Evolutionary conservation across 768 basidiomycete genomes (phyloP).

Genomic region (Trametes coccinea): DNA sequence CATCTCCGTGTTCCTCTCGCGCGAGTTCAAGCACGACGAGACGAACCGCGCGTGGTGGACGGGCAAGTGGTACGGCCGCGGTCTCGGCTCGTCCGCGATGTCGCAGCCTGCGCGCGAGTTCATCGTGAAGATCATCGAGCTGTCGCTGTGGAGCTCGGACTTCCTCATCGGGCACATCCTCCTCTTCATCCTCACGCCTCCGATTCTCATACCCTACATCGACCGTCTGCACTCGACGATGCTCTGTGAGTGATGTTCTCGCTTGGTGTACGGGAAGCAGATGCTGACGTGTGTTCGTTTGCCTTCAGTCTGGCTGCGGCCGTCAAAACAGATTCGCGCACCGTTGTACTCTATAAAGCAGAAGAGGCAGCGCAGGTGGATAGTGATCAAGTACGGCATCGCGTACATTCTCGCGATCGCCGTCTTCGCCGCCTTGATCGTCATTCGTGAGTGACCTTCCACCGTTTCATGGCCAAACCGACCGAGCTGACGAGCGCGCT

Average conservation of each 20-base stretch:
- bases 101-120: conserved; percentile 99
- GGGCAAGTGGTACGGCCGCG: conserved; percentile 94
- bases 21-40: conserved; percentile 99
- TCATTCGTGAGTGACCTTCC: conserved; percentile 50
- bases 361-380: conserved; percentile 85
- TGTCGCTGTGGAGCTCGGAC: conserved; percentile 94
- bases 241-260: conserved; percentile 66
- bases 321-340: conserved; percentile 91
- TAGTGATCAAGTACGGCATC: conserved; percentile 85
- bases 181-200: conserved; percentile 87
- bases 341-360: conserved; percentile 90
- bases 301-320: conserved; percentile 84
- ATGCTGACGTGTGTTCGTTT: conserved; percentile 24
- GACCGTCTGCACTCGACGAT: conserved; percentile 90
- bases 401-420: conserved; percentile 70
- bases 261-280: not conserved
- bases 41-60: conserved; percentile 99
- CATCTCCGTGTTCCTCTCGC: conserved; percentile 90
- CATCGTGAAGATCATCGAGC: conserved; percentile 95
- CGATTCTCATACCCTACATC: conserved; percentile 86
- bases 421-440: conserved; percentile 75
- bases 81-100: conserved; percentile 86
- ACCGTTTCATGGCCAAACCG: not conserved
- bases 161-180: conserved; percentile 86
- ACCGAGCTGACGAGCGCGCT: conserved; percentile 1